These are phyloP conservation scores for Pseudogymnoascus sp. DNA, from an alignment of 2,329 filamentous ascomycete genomes.

Conservation along the genomic window DNA sequence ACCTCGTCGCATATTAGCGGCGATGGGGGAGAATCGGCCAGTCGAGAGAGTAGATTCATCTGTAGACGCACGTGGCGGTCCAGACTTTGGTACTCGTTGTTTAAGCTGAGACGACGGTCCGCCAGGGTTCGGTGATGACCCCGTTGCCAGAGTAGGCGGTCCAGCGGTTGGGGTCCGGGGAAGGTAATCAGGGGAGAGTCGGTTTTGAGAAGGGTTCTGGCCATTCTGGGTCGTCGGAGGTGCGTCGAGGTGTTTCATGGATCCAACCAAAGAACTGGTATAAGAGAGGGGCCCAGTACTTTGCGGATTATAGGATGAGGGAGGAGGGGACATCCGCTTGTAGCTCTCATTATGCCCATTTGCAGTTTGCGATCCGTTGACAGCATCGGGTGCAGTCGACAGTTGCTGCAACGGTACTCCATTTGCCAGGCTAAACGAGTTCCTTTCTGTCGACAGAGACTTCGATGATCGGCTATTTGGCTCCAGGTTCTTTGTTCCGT, in stretches of 20 bases:
- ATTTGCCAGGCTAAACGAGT: constrained; percentile 24
- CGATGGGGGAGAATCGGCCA: constrained; percentile 69
- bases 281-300: constrained; percentile 28
- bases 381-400: constrained; percentile 12
- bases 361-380: constrained; percentile 15
- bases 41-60: constrained; percentile 61
- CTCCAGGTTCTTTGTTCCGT: constrained; percentile 25
- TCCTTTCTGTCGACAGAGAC: constrained; percentile 22
- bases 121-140: neutral
- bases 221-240: constrained; percentile 21
- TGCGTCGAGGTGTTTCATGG: constrained; percentile 20
- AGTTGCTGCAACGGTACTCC: constrained; percentile 16
- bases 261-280: constrained; percentile 23
- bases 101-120: constrained; percentile 52
- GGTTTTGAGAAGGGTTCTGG: constrained; percentile 37
- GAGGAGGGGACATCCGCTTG: constrained; percentile 18
- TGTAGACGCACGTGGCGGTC: constrained; percentile 59
- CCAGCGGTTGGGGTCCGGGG: constrained; percentile 39
- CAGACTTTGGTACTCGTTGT: constrained; percentile 72
- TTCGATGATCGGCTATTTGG: constrained; percentile 21
- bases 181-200: constrained; percentile 49
- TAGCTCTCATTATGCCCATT: constrained; percentile 21
- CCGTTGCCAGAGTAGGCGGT: neutral
- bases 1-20: constrained; percentile 54
- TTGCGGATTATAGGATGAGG: constrained; percentile 23